These are phyloP conservation scores for Elongisporangium undulatum DNA, from an alignment of 352 stramenopile genomes.

Conservation along the genomic window DNA sequence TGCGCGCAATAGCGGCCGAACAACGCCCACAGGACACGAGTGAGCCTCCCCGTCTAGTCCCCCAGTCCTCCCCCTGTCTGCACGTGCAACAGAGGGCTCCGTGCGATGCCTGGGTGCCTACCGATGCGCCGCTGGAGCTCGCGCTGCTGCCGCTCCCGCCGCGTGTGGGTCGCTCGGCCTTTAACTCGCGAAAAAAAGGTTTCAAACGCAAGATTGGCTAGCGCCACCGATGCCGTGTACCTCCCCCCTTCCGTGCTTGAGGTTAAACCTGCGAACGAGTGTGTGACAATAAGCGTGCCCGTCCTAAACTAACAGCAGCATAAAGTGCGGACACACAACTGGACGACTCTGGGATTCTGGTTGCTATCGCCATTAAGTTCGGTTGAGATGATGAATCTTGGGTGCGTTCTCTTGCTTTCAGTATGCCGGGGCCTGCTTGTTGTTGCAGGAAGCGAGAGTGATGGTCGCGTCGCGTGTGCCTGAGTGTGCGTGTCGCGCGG, in stretches of 20 bases:
- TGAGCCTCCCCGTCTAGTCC: neutral
- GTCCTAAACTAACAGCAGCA: neutral
- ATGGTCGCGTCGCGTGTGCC: neutral
- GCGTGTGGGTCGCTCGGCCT: neutral
- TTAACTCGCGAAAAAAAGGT: slow-evolving; percentile 4
- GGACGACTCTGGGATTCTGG: neutral
- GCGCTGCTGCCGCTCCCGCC: neutral
- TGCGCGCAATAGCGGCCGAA: neutral
- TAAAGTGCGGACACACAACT: neutral
- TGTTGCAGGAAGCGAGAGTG: neutral
- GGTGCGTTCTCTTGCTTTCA: neutral
- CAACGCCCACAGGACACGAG: neutral
- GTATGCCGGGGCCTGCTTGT: neutral
- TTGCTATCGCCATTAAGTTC: neutral
- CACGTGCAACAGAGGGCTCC: neutral
- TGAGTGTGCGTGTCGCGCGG: neutral
- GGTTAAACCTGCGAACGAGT: neutral
- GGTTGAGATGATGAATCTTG: neutral
- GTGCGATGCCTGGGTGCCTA: neutral
- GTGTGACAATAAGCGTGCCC: no score
- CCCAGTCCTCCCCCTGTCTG: neutral
- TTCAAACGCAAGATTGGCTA: slow-evolving; percentile 6
- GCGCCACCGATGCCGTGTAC: neutral
- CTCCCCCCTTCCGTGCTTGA: neutral
- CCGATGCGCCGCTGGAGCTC: neutral